These are phyloP conservation scores for Hyphopichia burtonii DNA, from an alignment of 1,139 yeast species.

Conservation along the genomic window DNA sequence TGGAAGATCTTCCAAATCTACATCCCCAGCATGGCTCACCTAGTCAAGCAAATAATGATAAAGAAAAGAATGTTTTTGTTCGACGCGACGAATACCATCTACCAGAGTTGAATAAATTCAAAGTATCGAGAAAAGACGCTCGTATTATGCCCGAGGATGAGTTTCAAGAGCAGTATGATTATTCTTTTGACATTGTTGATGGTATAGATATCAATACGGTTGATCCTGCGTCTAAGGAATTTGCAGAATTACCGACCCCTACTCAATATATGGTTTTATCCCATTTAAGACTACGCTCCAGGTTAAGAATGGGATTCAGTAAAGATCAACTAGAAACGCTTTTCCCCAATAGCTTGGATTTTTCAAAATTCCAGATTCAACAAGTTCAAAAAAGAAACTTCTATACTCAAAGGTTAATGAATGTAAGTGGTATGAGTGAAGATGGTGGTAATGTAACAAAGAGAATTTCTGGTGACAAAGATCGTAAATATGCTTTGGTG, in stretches of 20 bases:
- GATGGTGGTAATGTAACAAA: conserved; percentile 43
- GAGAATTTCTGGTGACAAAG: conserved; percentile 84
- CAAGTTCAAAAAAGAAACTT: conserved; percentile 91
- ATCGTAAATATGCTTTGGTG: conserved; percentile 70
- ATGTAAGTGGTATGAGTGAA: conserved; percentile 81
- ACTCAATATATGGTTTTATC: conserved; percentile 88
- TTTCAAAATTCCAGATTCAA: conserved; percentile 87
- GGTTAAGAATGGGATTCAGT: conserved; percentile 92
- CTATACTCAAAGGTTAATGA: conserved; percentile 84
- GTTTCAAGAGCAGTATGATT: conserved; percentile 57
- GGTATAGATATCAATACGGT: conserved; percentile 67
- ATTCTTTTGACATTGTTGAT: conserved; percentile 65
- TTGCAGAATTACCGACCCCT: conserved; percentile 65
- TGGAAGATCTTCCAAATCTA: conserved; percentile 42
- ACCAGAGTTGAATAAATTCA: conserved; percentile 56
- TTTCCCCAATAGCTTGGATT: conserved; percentile 85
- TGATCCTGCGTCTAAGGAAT: conserved; percentile 69
- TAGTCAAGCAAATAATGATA: conserved; percentile 10
- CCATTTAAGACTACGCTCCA: conserved; percentile 75
- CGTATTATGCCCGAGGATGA: conserved; percentile 77
- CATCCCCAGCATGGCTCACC: conserved; percentile 15
- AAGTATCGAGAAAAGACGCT: conserved; percentile 50
- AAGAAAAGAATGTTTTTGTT: conserved; percentile 1
- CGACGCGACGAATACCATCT: conserved; percentile 75
- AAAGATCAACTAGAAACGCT: conserved; percentile 79